A percentile compares a stretch with the other conserved stretches of the same genome.
Conservation (phyloP, 495 filamentous ascomycete species). For the Penicillium ucsense region DNA sequence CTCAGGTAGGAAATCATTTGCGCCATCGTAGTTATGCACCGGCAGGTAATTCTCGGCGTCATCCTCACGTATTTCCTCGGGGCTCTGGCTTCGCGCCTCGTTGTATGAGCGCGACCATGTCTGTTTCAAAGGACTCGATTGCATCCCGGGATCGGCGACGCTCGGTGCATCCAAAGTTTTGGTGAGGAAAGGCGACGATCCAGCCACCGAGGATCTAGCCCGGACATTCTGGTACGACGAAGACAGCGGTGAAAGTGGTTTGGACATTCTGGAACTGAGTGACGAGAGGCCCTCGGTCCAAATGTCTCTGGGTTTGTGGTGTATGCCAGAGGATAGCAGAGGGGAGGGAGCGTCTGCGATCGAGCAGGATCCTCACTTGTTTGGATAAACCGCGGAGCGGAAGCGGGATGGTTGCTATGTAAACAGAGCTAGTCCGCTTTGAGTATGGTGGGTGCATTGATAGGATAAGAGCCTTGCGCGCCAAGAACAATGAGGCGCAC, state of each 20-base stretch:
- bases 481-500: no score
- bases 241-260: constrained; percentile 37
- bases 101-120: constrained; percentile 7
- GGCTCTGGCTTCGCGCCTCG: constrained; percentile 3
- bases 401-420: constrained; percentile 27
- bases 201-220: constrained; percentile 20
- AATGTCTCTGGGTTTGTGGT: not conserved
- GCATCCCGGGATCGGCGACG: constrained; percentile 22
- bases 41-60: constrained; percentile 4
- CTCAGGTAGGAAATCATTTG: no score
- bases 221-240: constrained; percentile 35
- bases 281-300: no score
- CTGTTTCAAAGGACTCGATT: constrained; percentile 28
- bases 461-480: no score
- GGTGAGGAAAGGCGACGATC: constrained; percentile 19
- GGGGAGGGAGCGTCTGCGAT: not conserved
- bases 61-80: constrained; percentile 1
- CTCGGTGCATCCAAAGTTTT: constrained; percentile 18
- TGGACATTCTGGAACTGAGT: constrained; percentile 23
- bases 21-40: no score
- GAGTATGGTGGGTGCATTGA: constrained; percentile 10
- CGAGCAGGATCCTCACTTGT: constrained; percentile 6
- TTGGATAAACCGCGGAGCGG: constrained; percentile 15
- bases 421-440: constrained; percentile 32
- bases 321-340: not conserved